Conservation (phyloP, 176 grass and related monocot genomes). For the Metroxylon sagu region DNA sequence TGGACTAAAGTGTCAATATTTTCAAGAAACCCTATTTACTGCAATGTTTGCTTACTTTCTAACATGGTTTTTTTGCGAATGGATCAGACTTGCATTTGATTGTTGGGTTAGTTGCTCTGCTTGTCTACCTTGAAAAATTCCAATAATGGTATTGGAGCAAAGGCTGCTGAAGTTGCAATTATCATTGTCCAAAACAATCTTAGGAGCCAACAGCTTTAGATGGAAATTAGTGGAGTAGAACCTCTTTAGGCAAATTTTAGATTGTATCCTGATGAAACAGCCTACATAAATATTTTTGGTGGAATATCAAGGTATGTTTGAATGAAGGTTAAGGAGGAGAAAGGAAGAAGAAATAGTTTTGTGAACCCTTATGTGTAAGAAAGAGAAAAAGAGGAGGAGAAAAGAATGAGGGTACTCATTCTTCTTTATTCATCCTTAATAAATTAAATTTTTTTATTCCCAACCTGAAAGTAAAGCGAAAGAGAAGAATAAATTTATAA, state of each 20-base stretch:
- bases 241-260: conserved; percentile 72
- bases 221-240: conserved; percentile 89
- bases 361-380: no score
- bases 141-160: conserved; percentile 66
- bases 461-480: no score
- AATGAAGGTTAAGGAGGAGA: no score
- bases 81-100: conserved; percentile 72
- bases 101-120: conserved; percentile 75
- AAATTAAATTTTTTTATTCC: no score
- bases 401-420: no score
- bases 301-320: conserved; percentile 45
- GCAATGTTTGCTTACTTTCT: not conserved
- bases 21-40: not conserved
- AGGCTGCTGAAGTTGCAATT: conserved; percentile 78
- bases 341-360: no score
- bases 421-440: no score
- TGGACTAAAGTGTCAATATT: no score
- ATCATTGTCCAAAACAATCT: conserved; percentile 94
- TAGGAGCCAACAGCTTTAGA: conserved; percentile 73
- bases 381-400: no score
- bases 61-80: conserved; percentile 1
- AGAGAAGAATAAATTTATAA: no score
- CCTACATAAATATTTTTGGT: conserved; percentile 72
- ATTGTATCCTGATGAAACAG: conserved; percentile 73
- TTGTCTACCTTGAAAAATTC: conserved; percentile 66